phyloP scores from a whole-genome alignment of 345 rosid genomes.

The Populus nigra region DNA sequence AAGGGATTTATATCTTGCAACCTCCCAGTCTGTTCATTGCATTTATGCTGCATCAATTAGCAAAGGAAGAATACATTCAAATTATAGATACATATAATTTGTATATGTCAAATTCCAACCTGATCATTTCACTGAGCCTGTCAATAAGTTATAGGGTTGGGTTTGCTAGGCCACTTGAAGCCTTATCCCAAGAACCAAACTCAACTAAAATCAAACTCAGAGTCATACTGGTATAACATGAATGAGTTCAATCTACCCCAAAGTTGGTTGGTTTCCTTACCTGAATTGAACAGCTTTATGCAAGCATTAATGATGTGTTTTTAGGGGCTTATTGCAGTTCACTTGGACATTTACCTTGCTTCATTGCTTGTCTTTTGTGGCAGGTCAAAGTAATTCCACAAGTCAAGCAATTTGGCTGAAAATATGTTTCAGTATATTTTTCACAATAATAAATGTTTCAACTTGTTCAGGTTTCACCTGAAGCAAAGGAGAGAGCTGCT shows the following conservation, averaged over 20 bases:
- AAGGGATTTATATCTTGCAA: neutral
- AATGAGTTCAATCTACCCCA: neutral
- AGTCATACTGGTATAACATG: neutral
- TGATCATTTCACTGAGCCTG: neutral
- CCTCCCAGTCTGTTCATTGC: neutral
- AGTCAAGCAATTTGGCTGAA: neutral
- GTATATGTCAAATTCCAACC: neutral
- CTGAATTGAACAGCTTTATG: neutral
- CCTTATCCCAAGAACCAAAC: neutral
- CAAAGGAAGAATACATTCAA: neutral
- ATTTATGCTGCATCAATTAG: neutral
- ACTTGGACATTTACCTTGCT: neutral
- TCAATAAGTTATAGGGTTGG: neutral
- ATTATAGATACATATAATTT: too few relatives aligned
- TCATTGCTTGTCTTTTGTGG: neutral
- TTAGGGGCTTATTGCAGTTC: neutral
- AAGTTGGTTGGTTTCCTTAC: neutral
- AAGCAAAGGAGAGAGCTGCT: slow-evolving; percentile 72
- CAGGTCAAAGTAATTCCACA: neutral
- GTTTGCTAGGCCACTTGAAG: neutral
- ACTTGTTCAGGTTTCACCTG: slow-evolving; percentile 60
- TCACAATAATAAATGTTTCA: neutral
- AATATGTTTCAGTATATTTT: neutral
- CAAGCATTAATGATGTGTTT: neutral
- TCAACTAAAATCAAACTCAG: neutral